These are phyloP conservation scores for Nelumbo lutea DNA, from an alignment of 164 flowering plant species.

Conservation along the genomic window DNA sequence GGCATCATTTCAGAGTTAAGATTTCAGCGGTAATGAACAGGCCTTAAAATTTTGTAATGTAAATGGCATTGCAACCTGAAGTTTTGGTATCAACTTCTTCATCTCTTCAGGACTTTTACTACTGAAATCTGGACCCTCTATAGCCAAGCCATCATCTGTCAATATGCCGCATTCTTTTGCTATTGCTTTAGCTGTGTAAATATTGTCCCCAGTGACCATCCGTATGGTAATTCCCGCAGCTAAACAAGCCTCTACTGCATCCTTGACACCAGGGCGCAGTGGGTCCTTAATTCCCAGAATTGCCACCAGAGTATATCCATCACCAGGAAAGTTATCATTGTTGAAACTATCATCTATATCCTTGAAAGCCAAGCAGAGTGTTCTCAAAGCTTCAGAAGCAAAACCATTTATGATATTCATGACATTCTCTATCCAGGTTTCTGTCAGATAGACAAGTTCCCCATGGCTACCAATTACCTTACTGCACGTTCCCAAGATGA, in stretches of 20 bases:
- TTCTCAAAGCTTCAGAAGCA: slow-evolving; percentile 31
- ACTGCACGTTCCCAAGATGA: slow-evolving; percentile 26
- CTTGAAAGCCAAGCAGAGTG: slow-evolving; percentile 31
- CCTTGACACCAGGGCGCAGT: slow-evolving; percentile 27
- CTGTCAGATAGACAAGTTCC: slow-evolving; percentile 16
- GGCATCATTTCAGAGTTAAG: too few species aligned
- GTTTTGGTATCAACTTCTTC: slow-evolving; percentile 21
- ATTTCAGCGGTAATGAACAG: too few species aligned
- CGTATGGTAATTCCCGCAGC: slow-evolving; percentile 30
- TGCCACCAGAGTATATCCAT: slow-evolving; percentile 21
- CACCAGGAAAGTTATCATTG: slow-evolving; percentile 13
- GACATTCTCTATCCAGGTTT: slow-evolving; percentile 9
- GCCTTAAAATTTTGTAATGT: background rate
- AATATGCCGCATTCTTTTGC: slow-evolving; percentile 33
- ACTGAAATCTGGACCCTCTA: slow-evolving; percentile 28
- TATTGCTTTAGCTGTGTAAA: slow-evolving; percentile 31
- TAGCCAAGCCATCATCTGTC: slow-evolving; percentile 23
- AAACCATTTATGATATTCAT: slow-evolving; percentile 19
- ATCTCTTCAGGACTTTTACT: slow-evolving; percentile 18
- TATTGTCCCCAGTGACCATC: slow-evolving; percentile 35
- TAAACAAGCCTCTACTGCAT: slow-evolving; percentile 27
- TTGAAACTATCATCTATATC: slow-evolving; percentile 16
- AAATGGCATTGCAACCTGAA: slow-evolving; percentile 16
- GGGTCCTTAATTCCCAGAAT: slow-evolving; percentile 33
- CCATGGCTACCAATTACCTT: slow-evolving; percentile 26